These are phyloP conservation scores for Corinectria fuckeliana DNA, from an alignment of 2,329 filamentous ascomycete species.

Conservation along the genomic window DNA sequence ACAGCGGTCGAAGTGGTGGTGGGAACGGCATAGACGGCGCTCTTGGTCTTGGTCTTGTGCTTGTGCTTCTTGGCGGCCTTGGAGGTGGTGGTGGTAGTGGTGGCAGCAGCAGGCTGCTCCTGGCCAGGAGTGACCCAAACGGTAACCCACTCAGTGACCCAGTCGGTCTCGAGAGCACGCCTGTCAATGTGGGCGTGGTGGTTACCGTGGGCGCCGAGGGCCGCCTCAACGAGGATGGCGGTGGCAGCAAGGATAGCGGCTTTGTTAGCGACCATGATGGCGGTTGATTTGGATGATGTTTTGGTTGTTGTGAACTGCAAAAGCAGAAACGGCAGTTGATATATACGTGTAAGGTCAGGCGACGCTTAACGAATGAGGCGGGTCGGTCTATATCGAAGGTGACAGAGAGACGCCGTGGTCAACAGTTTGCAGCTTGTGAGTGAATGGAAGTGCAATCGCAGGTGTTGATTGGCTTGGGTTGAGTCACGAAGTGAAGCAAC, in stretches of 20 bases:
- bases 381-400: not conserved
- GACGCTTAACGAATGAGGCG: not conserved
- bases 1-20: slow-evolving; percentile 22
- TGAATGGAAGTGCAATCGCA: slow-evolving; percentile 25
- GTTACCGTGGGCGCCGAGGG: slow-evolving; percentile 50
- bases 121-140: slow-evolving; percentile 46
- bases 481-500: slow-evolving; percentile 28
- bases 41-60: not conserved
- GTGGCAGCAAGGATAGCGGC: slow-evolving; percentile 50
- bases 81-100: slow-evolving; percentile 11
- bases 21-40: slow-evolving; percentile 6
- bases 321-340: not conserved
- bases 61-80: slow-evolving; percentile 3
- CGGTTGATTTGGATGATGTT: slow-evolving; percentile 8
- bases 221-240: slow-evolving; percentile 52
- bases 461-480: slow-evolving; percentile 13
- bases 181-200: slow-evolving; percentile 43
- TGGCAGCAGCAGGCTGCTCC: slow-evolving; percentile 33
- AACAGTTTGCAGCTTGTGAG: slow-evolving; percentile 14
- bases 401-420: slow-evolving; percentile 18
- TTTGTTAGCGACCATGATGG: slow-evolving; percentile 53
- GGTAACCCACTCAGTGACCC: slow-evolving; percentile 50
- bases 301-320: not conserved
- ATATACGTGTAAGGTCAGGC: not conserved
- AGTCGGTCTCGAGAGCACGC: slow-evolving; percentile 45